Conservation (phyloP, 768 basidiomycete genomes). For the Melanogaster broomeanus region DNA sequence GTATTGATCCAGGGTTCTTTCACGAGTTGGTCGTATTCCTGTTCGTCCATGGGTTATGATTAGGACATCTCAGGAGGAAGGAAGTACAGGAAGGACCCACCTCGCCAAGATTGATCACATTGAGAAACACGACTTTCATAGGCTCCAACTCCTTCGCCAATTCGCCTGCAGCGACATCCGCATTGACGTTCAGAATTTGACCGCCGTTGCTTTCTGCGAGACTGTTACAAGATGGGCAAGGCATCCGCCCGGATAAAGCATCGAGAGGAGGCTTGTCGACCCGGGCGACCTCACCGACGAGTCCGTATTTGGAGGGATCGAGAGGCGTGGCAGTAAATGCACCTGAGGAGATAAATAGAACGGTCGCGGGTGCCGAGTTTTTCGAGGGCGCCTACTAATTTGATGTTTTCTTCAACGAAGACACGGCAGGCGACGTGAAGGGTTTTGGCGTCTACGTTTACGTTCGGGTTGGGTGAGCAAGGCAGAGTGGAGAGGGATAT, state of each 20-base stretch:
- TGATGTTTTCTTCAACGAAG: slow-evolving; percentile 96
- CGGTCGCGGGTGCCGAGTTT: slow-evolving; percentile 94
- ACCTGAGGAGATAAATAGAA: slow-evolving; percentile 97
- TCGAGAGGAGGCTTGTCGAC: slow-evolving; percentile 97
- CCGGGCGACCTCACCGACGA: slow-evolving; percentile 93
- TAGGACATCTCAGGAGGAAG: background rate
- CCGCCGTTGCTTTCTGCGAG: slow-evolving; percentile 94
- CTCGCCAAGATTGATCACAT: slow-evolving; percentile 97
- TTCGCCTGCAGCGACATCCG: too few relatives aligned
- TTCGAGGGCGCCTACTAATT: slow-evolving; percentile 91
- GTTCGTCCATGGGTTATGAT: background rate
- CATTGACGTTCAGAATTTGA: slow-evolving; percentile 99
- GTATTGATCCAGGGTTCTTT: slow-evolving; percentile 98
- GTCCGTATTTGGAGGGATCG: slow-evolving; percentile 90
- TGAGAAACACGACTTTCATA: too few relatives aligned
- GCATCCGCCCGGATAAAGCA: slow-evolving; percentile 94
- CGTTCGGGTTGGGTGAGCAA: background rate
- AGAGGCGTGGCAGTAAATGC: slow-evolving; percentile 98
- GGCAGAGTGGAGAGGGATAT: too few relatives aligned
- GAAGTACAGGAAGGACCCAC: slow-evolving; percentile 45
- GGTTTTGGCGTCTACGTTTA: slow-evolving; percentile 81
- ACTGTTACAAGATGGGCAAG: slow-evolving; percentile 91
- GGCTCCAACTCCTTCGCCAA: too few relatives aligned
- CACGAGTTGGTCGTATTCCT: slow-evolving; percentile 97
- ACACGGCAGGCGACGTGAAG: slow-evolving; percentile 93